Evolutionary conservation across 2,329 filamentous ascomycete genomes (phyloP), one percentile per base, ranked within the genome.

Genomic region (Monilinia aucupariae): DNA sequence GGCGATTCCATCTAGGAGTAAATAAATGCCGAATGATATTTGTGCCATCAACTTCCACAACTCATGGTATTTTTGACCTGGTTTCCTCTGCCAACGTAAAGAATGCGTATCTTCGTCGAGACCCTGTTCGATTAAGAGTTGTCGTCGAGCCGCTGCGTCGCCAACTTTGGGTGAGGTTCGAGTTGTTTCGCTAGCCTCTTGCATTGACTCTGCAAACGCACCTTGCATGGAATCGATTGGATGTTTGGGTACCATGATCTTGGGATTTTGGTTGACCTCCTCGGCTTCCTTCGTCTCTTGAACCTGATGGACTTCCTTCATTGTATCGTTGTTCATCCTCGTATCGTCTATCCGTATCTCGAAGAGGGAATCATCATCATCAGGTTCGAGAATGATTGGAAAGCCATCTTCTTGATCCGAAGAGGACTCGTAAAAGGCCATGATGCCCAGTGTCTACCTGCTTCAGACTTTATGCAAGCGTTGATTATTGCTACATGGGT

Each of bases 11-110:
- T 92, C 87, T 62, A 96, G 85, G 63, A 97, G 78, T 51, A 97
- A 80, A 74, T 97, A 92, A 45, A 97, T 87, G 25, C 94, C 93
- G 75, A 97, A 97, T 1, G 91, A 88, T 69, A 97, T 92, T 76
- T 97, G 93, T 20, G 93, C 87, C 73, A 96, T 84, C 55, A 97
- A 84, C 77, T 97, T 97, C 80, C 88, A 88, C 64, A 97, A 79
- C 67, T 96, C 91, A 73, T 97, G 94, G 72, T 91, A 88, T 71
- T 85, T 84, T 73, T 94, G 90, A 50, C 85, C 86, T 0, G 86
- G 82, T 60, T 87, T 85, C 74, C 89, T 87, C 64, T 88, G 85
- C 91, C 92, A 96, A 73, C 84, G 77, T 55, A 86, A 83, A 59
- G 85, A 87, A 73, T 90, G 89, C 15, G 91, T 83, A 17, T 86